A percentile compares a stretch with the other conserved stretches of the same genome.
These are phyloP conservation scores for Blastobotrys elegans DNA, from an alignment of 1,139 yeast species.

Conservation along the genomic window DNA sequence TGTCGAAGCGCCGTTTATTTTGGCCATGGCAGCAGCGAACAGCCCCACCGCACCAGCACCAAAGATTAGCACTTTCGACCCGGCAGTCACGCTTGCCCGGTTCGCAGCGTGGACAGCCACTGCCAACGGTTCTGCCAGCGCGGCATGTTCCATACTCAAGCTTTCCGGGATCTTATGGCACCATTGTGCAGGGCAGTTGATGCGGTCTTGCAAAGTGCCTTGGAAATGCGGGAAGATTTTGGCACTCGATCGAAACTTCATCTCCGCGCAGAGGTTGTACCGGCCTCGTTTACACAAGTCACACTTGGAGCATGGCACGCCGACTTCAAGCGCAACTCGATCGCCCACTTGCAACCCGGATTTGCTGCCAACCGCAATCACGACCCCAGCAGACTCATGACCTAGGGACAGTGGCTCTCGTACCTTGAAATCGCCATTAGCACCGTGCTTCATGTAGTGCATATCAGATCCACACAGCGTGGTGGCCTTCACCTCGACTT, in stretches of 20 bases:
- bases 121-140: slow-evolving; percentile 79
- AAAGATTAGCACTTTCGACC: slow-evolving; percentile 70
- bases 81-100: slow-evolving; percentile 57
- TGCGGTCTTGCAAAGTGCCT: slow-evolving; percentile 70
- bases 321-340: slow-evolving; percentile 68
- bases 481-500: slow-evolving; percentile 57
- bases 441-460: slow-evolving; percentile 76
- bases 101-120: slow-evolving; percentile 84
- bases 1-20: slow-evolving; percentile 70
- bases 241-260: slow-evolving; percentile 78
- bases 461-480: slow-evolving; percentile 90
- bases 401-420: slow-evolving; percentile 43
- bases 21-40: slow-evolving; percentile 69
- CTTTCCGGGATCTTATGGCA: slow-evolving; percentile 72
- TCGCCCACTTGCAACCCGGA: slow-evolving; percentile 37
- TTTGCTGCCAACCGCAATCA: slow-evolving; percentile 57
- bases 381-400: slow-evolving; percentile 68
- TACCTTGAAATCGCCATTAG: slow-evolving; percentile 51
- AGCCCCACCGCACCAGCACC: slow-evolving; percentile 96
- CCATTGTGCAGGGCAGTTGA: slow-evolving; percentile 73
- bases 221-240: slow-evolving; percentile 60
- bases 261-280: slow-evolving; percentile 75
- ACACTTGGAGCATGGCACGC: slow-evolving; percentile 72
- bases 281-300: slow-evolving; percentile 69
- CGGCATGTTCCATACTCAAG: slow-evolving; percentile 78